These are phyloP conservation scores for Blumeriella jaapii DNA, from an alignment of 2,329 filamentous ascomycete species.

Conservation along the genomic window DNA sequence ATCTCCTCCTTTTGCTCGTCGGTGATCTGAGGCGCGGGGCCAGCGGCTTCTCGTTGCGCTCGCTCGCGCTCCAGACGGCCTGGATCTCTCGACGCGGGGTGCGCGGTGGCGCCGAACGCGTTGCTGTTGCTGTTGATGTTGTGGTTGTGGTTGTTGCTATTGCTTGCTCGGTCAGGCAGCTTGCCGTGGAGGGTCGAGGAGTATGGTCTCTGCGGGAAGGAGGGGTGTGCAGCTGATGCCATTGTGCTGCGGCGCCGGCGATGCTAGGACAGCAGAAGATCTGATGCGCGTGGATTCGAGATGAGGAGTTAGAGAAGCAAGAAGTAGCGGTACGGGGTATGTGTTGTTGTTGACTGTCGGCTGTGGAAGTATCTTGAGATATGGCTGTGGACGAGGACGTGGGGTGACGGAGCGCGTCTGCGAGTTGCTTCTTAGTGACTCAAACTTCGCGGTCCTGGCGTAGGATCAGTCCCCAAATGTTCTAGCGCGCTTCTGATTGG, in stretches of 20 bases:
- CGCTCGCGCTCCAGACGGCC: constrained; percentile 28
- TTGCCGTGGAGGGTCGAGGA: constrained; percentile 35
- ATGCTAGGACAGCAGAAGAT: too few relatives aligned
- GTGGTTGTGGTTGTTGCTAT: too few relatives aligned
- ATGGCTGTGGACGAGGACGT: background rate
- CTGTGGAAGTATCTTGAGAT: background rate
- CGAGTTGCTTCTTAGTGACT: too few relatives aligned
- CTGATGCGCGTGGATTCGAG: too few relatives aligned
- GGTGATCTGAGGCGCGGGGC: constrained; percentile 39
- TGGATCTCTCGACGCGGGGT: constrained; percentile 30
- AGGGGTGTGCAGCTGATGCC: constrained; percentile 39
- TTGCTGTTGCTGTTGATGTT: constrained; percentile 19
- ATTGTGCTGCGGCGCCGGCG: constrained; percentile 18
- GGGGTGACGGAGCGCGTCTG: background rate
- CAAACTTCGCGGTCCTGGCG: too few relatives aligned
- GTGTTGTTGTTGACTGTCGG: background rate
- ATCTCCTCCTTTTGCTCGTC: constrained; percentile 92
- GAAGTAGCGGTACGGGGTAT: background rate
- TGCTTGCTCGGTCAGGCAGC: constrained; percentile 41
- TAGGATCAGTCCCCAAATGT: too few relatives aligned
- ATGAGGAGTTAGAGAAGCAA: too few relatives aligned
- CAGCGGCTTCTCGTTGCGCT: constrained; percentile 13
- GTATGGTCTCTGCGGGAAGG: constrained; percentile 35
- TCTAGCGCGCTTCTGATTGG: too few relatives aligned
- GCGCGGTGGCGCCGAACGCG: constrained; percentile 29